Evolutionary conservation across 1,139 yeast genomes (phyloP), one percentile per base, ranked within the genome.

Genomic region (Debaryomyces singareniensis): DNA sequence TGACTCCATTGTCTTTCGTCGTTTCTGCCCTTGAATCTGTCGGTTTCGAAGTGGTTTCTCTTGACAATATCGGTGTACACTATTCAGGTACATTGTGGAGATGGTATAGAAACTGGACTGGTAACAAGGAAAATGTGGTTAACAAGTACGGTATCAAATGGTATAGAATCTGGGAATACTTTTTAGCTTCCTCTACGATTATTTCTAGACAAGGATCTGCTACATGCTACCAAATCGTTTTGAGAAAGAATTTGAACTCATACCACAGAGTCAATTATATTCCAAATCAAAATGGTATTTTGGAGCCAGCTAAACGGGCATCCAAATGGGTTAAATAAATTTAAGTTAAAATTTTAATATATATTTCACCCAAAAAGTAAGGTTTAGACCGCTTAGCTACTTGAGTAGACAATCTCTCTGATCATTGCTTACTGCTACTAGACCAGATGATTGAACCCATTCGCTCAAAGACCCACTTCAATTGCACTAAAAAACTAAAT

Each of bases 21-120:
- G 68, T 80, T 38, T 74, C 80, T 40, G 68, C 75, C 44, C 74
- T 87, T 53, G 96, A 86, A 65, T 77, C 76, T 25, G 76, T 81
- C 40, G 95, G 95, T 3, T 86, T 86, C 55, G 96, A 86, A 65
- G 75, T 84, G 46, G 89, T 79, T 33, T 70, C 84, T 29, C 64
- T 83, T 38, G 96, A 87, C 60, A 86, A 82, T 59, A 81, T 86
- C 47, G 96, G 96, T 57, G 95, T 86, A 34, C 91, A 84, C 56
- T 86, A 86, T 66, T 83, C 95, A 36, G 86, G 91, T 29, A 86
- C 96, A 35, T 66, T 86, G 51, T 85, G 93, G 89, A 77, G 80
- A 65, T 86, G 96, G 96, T 87, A 87, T 75, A 70, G 93, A 59
- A 87, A 86, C 75, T 86, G 96, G 96, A 56, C 82, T 47, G 81